Conservation (phyloP, 2,329 filamentous ascomycete species). For the Monosporascus sp. region DNA sequence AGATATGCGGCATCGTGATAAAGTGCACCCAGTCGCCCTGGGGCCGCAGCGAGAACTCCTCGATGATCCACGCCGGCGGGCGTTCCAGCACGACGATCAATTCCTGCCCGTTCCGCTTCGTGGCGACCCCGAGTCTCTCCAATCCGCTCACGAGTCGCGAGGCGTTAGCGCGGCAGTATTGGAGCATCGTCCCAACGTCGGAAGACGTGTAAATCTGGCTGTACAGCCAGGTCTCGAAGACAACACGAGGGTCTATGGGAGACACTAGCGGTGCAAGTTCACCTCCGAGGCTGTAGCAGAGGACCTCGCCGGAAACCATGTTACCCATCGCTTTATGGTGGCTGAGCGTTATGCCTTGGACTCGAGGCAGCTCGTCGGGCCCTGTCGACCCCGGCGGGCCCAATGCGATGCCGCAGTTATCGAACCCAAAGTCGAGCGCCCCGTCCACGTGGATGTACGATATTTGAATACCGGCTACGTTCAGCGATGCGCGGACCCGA, state of each 20-base stretch:
- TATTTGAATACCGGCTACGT: slow-evolving; percentile 1
- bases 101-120: slow-evolving; percentile 1
- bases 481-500: not conserved
- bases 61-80: slow-evolving; percentile 4
- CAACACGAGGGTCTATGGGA: slow-evolving; percentile 1
- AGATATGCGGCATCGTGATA: slow-evolving; percentile 5
- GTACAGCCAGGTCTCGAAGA: slow-evolving; percentile 11
- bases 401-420: slow-evolving; percentile 2
- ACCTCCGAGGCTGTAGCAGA: slow-evolving; percentile 4
- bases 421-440: slow-evolving; percentile 5
- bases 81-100: slow-evolving; percentile 4
- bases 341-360: slow-evolving; percentile 8
- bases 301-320: slow-evolving; percentile 8
- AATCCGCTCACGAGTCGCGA: not conserved
- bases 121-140: not conserved
- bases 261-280: not conserved
- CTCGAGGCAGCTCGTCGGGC: not conserved
- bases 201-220: not conserved
- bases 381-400: not conserved
- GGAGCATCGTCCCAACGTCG: slow-evolving; percentile 1
- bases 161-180: slow-evolving; percentile 4
- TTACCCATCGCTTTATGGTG: slow-evolving; percentile 9
- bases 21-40: slow-evolving; percentile 9
- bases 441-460: slow-evolving; percentile 7
- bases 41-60: slow-evolving; percentile 6